A percentile compares a stretch with the other conserved stretches of the same genome.
These are phyloP conservation scores for Dryas octopetala DNA, from an alignment of 306 rosid species.

Conservation along the genomic window DNA sequence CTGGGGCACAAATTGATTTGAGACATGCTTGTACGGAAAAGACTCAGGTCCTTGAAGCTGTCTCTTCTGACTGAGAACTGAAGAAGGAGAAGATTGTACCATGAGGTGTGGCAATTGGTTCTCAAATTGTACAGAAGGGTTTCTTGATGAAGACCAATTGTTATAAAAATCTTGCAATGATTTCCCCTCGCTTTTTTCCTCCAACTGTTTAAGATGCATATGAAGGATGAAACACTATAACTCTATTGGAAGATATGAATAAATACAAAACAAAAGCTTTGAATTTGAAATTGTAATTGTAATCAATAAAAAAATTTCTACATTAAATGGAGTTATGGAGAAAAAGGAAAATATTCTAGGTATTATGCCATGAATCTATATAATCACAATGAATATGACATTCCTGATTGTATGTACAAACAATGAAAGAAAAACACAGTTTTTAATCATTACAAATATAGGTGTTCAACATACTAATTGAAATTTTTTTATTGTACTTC, in stretches of 20 bases:
- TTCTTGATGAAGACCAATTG: conserved; percentile 55
- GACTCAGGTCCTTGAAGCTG: conserved; percentile 54
- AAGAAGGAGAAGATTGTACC: conserved; percentile 50
- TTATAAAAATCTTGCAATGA: conserved; percentile 46
- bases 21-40: conserved; percentile 48
- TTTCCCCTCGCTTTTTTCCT: conserved; percentile 45
- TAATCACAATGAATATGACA: too few species aligned
- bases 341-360: background rate
- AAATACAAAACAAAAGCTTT: conserved; percentile 5
- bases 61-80: conserved; percentile 47
- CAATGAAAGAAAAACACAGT: too few species aligned
- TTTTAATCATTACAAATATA: too few species aligned
- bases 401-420: too few species aligned
- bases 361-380: background rate
- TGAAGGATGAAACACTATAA: conserved; percentile 5
- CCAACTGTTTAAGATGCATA: conserved; percentile 42
- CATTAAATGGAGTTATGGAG: background rate
- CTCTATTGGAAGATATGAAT: background rate
- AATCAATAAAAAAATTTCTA: background rate
- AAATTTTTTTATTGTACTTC: too few species aligned
- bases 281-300: background rate
- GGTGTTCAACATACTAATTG: too few species aligned
- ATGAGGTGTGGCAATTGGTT: conserved; percentile 47
- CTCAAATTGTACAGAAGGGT: conserved; percentile 48
- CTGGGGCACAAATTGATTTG: conserved; percentile 49